phyloP scores from a whole-genome alignment of 1,139 yeast genomes.

The Arxiozyma slooffiae region DNA sequence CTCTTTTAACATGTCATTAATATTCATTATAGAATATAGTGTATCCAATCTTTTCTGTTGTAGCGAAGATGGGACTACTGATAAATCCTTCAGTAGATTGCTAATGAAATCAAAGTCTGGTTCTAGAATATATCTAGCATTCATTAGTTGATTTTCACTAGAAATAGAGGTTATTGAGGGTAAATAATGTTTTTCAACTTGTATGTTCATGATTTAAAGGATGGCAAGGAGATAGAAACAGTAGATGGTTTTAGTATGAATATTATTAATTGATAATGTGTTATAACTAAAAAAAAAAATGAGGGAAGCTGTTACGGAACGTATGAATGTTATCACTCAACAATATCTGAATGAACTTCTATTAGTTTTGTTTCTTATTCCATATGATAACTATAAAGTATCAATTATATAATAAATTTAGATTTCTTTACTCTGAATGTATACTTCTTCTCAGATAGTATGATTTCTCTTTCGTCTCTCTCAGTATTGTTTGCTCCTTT shows the following conservation, averaged over 20 bases:
- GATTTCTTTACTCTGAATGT: too few species aligned
- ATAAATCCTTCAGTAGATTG: conserved; percentile 8
- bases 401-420: too few species aligned
- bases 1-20: conserved; percentile 16
- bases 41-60: conserved; percentile 19
- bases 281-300: too few species aligned
- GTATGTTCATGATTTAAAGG: neutral
- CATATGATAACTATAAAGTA: neutral
- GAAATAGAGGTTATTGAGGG: neutral
- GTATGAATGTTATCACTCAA: neutral
- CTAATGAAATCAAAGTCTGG: conserved; percentile 5
- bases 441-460: neutral
- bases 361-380: too few species aligned
- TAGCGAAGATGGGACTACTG: conserved; percentile 2
- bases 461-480: neutral
- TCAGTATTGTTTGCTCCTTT: neutral
- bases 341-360: too few species aligned
- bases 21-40: conserved; percentile 16
- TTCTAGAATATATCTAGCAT: conserved; percentile 3
- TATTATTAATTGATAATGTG: too few species aligned
- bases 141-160: neutral
- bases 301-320: neutral
- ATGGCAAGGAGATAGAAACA: neutral
- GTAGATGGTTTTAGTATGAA: neutral
- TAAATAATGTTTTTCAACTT: neutral